Conservation (phyloP, 768 basidiomycete genomes). For the Daedaleopsis sinensis region DNA sequence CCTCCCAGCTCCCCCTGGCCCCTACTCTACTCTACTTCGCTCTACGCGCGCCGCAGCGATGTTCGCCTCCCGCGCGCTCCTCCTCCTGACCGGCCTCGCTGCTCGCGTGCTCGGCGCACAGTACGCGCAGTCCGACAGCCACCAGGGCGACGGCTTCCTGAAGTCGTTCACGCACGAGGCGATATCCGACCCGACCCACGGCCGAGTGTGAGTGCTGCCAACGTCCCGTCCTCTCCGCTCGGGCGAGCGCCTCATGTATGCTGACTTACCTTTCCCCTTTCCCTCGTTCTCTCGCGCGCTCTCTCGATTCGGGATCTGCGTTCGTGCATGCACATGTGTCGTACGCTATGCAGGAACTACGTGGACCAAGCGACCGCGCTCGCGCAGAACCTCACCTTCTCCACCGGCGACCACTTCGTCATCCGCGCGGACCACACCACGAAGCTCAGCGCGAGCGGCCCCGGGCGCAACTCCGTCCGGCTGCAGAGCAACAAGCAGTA, state of each 20-base stretch:
- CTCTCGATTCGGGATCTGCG: too few relatives aligned
- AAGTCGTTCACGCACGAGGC: conserved; percentile 51
- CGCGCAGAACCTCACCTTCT: conserved; percentile 57
- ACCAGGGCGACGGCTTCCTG: conserved; percentile 51
- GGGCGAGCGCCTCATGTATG: too few relatives aligned
- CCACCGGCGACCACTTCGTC: conserved; percentile 54
- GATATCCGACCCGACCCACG: conserved; percentile 64
- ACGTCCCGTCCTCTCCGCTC: neutral
- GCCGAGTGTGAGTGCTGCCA: conserved; percentile 55
- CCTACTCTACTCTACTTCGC: neutral
- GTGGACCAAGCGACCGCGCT: conserved; percentile 51
- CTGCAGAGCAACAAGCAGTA: conserved; percentile 56
- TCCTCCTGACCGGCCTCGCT: conserved; percentile 9
- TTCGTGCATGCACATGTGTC: neutral
- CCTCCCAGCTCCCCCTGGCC: conserved; percentile 10
- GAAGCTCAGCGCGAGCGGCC: conserved; percentile 45
- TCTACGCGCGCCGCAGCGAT: conserved; percentile 4
- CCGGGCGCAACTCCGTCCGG: conserved; percentile 63
- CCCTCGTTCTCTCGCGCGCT: too few relatives aligned
- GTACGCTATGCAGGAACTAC: conserved; percentile 46
- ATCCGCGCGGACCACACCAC: conserved; percentile 59
- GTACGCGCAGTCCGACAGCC: conserved; percentile 50
- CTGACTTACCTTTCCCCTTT: too few relatives aligned
- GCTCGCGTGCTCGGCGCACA: conserved; percentile 40
- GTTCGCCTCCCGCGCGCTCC: conserved; percentile 4